These are phyloP conservation scores for Ophiorrhiza pumila DNA, from an alignment of 257 asterid genomes.

Conservation along the genomic window DNA sequence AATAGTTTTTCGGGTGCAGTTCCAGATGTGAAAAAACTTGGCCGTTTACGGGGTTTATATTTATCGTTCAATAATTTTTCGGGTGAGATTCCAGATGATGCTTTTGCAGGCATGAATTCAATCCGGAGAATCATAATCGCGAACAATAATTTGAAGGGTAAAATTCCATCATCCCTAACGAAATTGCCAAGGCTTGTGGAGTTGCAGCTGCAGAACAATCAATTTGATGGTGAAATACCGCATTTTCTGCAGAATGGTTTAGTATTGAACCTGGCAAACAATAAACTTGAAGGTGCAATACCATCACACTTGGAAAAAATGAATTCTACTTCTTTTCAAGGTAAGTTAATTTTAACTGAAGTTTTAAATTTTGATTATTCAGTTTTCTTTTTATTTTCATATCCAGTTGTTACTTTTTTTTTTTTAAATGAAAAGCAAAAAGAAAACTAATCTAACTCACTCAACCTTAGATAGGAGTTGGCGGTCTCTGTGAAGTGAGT, in stretches of 20 bases:
- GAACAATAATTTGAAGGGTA: conserved; percentile 39
- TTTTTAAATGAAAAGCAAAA: too few species aligned
- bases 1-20: conserved; percentile 48
- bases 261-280: conserved; percentile 39
- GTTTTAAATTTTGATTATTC: too few species aligned
- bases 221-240: conserved; percentile 50
- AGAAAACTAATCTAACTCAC: too few species aligned
- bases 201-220: conserved; percentile 50
- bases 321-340: conserved; percentile 37
- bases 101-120: conserved; percentile 46
- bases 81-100: conserved; percentile 49
- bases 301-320: conserved; percentile 35
- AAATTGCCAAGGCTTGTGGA: conserved; percentile 43
- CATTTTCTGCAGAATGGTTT: conserved; percentile 46
- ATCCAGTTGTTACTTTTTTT: too few species aligned
- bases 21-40: conserved; percentile 41
- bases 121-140: conserved; percentile 47
- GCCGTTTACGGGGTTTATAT: conserved; percentile 41
- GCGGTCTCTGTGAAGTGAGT: too few species aligned
- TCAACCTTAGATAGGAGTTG: too few species aligned
- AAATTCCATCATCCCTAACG: conserved; percentile 48
- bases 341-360: conserved; percentile 33
- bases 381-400: too few species aligned
- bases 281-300: conserved; percentile 46
- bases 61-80: conserved; percentile 48